Evolutionary conservation across 169 alveolate genomes (phyloP), one percentile per base, ranked within the genome.

Genomic region (Eimeria brunetti): DNA sequence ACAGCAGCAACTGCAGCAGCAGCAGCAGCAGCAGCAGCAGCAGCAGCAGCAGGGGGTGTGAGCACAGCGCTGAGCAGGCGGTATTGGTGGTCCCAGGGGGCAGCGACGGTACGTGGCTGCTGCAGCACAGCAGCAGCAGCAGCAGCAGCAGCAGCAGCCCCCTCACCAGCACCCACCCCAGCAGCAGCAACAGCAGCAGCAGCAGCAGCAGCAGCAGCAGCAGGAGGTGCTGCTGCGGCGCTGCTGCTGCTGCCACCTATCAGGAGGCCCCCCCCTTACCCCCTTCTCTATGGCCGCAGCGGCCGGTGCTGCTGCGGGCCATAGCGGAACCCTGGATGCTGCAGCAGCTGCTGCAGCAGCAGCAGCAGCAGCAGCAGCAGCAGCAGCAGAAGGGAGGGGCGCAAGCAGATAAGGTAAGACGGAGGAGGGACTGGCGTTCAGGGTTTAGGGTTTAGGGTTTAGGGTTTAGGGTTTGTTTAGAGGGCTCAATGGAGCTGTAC

Each of bases 221-320:
- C 53, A 73, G 84, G 27, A 38, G 24, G 18, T 18, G 53, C 84
- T 11, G 53, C 53, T 67, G 36, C n/a, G 36, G 84, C 11, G 56
- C 84, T 24, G 46, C 53, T 27, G 24, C 46, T 11, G 20, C 56
- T 8, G 84, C 84, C 16, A 73, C 84, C 9, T 9, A 20, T 18
- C 76, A 71, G 1, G 88, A 22, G n/a, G 71, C 71, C 51, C 86
- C 71, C 1, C 88, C 73, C 22, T 88, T 88, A 12, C 94, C 85
- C 36, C 84, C 75, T 2, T 24, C 22, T 4, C 22, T 18, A 1
- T 89, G 94, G 94, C 94, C 94, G 5, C 94, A 89, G 75, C 33
- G 88, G 60, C 85, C 88, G 18, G 88, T 89, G 58, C 71, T 89
- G 73, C 88, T 89, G 78, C 81, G 94, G 33, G 94, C 94, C 46